These are phyloP conservation scores for Mortierella sp. DNA, from an alignment of 371 early-diverging fungal species.

Conservation along the genomic window DNA sequence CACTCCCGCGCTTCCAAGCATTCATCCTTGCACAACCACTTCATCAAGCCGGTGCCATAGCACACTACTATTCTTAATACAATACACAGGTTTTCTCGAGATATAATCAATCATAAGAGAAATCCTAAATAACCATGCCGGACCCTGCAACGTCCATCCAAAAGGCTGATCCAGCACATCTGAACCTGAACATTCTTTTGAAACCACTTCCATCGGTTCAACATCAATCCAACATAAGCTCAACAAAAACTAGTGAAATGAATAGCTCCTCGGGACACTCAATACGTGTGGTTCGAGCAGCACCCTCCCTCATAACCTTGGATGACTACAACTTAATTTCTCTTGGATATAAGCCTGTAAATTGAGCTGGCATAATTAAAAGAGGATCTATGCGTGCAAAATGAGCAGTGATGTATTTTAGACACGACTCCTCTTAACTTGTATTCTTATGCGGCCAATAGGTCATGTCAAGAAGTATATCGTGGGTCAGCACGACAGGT, in stretches of 20 bases:
- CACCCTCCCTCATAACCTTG: conserved; percentile 26
- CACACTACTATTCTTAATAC: too few relatives aligned
- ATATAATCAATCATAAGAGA: background rate
- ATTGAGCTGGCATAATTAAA: background rate
- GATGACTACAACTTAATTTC: conserved; percentile 50
- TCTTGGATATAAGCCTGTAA: conserved; percentile 52
- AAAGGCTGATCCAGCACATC: background rate
- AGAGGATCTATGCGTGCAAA: background rate
- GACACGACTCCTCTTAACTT: background rate
- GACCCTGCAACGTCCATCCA: background rate
- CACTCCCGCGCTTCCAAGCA: too few relatives aligned
- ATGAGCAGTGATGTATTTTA: too few relatives aligned
- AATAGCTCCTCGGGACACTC: background rate
- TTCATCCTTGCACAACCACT: too few relatives aligned
- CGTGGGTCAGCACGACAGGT: conserved; percentile 26
- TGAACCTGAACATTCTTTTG: conserved; percentile 1
- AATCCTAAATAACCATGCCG: background rate
- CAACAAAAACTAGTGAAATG: background rate
- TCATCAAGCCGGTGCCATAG: too few relatives aligned
- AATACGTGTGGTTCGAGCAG: conserved; percentile 2
- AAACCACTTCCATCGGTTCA: conserved; percentile 7
- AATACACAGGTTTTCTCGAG: too few relatives aligned
- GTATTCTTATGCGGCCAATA: conserved; percentile 1
- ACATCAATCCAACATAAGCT: conserved; percentile 9
- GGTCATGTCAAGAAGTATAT: conserved; percentile 43